Conservation (phyloP, 2,329 filamentous ascomycete species). For the Phaeosphaeria sp. region DNA sequence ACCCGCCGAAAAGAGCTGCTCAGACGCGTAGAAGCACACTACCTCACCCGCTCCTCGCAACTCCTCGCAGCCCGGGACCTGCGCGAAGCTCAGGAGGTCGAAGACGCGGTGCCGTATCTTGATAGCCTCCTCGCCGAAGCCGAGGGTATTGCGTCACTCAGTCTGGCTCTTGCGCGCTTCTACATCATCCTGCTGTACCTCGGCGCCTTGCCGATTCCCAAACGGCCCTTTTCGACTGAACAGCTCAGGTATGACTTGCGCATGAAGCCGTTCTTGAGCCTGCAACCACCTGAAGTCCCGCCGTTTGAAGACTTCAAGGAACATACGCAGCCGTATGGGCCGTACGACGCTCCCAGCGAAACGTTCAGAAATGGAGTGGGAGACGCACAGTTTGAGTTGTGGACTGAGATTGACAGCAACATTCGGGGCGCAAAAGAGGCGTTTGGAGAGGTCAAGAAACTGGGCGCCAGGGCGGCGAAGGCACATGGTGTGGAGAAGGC, state of each 20-base stretch:
- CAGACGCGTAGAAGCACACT: slow-evolving; percentile 21
- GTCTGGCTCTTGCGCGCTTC: slow-evolving; percentile 54
- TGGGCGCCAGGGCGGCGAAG: slow-evolving; percentile 39
- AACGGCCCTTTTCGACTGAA: slow-evolving; percentile 71
- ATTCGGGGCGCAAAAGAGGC: slow-evolving; percentile 44
- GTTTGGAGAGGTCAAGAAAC: slow-evolving; percentile 46
- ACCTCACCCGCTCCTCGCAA: slow-evolving; percentile 5
- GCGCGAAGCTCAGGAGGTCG: slow-evolving; percentile 16
- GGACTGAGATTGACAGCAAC: slow-evolving; percentile 33
- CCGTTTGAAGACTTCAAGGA: slow-evolving; percentile 66
- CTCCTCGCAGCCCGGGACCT: slow-evolving; percentile 5
- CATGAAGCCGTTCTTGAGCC: slow-evolving; percentile 79
- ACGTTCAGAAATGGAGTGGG: slow-evolving; percentile 11
- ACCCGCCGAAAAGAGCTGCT: slow-evolving; percentile 31
- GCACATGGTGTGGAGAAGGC: slow-evolving; percentile 45
- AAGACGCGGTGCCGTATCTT: slow-evolving; percentile 23
- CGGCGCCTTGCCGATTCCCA: slow-evolving; percentile 56
- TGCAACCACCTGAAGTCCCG: slow-evolving; percentile 72
- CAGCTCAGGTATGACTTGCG: slow-evolving; percentile 78
- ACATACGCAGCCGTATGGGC: slow-evolving; percentile 40
- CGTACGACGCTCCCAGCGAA: slow-evolving; percentile 19
- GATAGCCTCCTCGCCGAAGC: slow-evolving; percentile 35
- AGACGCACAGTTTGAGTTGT: slow-evolving; percentile 18
- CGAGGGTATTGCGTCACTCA: slow-evolving; percentile 33
- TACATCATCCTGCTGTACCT: slow-evolving; percentile 72